A percentile compares a stretch with the other conserved stretches of the same genome.
phyloP scores from a whole-genome alignment of 2,329 filamentous ascomycete species.

The Colletotrichum sp. region DNA sequence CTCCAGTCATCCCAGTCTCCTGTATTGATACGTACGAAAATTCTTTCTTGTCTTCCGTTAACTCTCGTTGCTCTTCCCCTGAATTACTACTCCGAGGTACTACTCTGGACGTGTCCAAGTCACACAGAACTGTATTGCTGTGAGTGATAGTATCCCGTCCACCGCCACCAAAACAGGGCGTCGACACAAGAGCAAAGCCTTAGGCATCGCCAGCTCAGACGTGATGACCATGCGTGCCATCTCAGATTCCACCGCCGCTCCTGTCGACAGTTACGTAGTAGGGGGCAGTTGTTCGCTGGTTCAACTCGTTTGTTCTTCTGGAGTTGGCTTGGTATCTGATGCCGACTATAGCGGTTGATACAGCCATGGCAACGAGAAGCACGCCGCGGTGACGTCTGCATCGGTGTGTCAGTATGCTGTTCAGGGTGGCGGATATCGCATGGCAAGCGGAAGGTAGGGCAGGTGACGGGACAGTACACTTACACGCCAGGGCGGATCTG shows the following conservation, averaged over 20 bases:
- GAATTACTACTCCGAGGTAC: not conserved
- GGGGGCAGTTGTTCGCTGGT: conserved; percentile 39
- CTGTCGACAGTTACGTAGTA: conserved; percentile 57
- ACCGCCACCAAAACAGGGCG: not conserved
- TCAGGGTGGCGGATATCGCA: not conserved
- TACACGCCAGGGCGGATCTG: conserved; percentile 21
- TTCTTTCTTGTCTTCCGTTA: not conserved
- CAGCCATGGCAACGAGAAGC: conserved; percentile 35
- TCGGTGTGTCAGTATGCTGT: not conserved
- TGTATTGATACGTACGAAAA: conserved; percentile 10
- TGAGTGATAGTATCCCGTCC: not conserved
- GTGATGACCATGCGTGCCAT: not conserved
- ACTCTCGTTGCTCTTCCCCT: not conserved
- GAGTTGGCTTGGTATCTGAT: conserved; percentile 39
- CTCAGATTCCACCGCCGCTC: conserved; percentile 51
- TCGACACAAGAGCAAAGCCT: not conserved
- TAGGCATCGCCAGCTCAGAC: not conserved
- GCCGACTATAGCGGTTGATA: conserved; percentile 29
- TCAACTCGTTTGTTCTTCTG: conserved; percentile 46
- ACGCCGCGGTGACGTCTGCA: conserved; percentile 43
- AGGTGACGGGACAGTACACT: conserved; percentile 28
- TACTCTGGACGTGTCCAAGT: not conserved
- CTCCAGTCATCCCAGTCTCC: not conserved
- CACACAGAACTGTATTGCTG: not conserved
- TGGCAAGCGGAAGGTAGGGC: conserved; percentile 21